phyloP scores from a whole-genome alignment of 805 yeast species.

The Hermanozyma aechmeae region DNA sequence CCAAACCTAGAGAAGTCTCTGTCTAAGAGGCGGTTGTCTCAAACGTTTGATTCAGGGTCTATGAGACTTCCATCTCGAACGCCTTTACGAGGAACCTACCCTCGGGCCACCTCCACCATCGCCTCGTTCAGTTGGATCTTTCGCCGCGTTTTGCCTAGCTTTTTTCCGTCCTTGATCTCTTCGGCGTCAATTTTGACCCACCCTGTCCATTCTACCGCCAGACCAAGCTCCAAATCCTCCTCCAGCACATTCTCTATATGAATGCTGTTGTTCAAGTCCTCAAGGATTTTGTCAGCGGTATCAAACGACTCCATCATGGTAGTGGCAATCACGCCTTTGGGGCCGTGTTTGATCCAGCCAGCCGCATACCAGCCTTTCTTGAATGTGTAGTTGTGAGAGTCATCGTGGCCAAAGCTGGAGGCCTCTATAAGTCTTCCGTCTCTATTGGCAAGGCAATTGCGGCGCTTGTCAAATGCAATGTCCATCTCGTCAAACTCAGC shows the following conservation, averaged over 20 bases:
- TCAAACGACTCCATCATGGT: constrained; percentile 80
- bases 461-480: constrained; percentile 15
- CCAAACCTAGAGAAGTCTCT: no score
- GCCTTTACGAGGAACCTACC: no score
- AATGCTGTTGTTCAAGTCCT: constrained; percentile 37
- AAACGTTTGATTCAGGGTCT: background rate
- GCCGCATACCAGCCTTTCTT: constrained; percentile 56
- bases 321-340: constrained; percentile 83
- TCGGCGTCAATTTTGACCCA: constrained; percentile 52
- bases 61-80: background rate
- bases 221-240: constrained; percentile 1
- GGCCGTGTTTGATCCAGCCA: constrained; percentile 89
- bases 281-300: constrained; percentile 56
- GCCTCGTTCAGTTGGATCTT: constrained; percentile 42
- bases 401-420: constrained; percentile 7
- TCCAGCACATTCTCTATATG: constrained; percentile 9
- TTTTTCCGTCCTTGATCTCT: constrained; percentile 43
- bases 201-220: constrained; percentile 50
- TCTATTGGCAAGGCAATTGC: constrained; percentile 21
- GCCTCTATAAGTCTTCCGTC: constrained; percentile 22
- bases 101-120: constrained; percentile 38
- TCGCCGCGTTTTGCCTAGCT: constrained; percentile 43
- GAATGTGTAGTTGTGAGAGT: constrained; percentile 13
- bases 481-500: constrained; percentile 41
- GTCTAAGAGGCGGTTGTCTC: background rate